Evolutionary conservation across 345 rosid genomes (phyloP).

Genomic region (Eutrema yunnanense): DNA sequence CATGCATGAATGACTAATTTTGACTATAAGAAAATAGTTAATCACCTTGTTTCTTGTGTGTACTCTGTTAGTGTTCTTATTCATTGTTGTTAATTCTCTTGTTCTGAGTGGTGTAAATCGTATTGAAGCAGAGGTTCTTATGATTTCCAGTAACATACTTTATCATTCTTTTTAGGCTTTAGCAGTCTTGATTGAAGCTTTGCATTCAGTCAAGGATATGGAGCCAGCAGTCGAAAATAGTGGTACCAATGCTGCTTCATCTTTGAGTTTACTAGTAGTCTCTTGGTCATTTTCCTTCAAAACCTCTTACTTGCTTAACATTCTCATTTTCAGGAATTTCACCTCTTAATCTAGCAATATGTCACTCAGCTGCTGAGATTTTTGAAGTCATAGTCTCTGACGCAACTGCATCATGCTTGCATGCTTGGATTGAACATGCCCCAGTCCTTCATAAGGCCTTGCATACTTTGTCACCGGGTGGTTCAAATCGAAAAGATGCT

Average conservation of each 20-base stretch:
- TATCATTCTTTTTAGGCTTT: constrained; percentile 45
- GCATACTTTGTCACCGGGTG: constrained; percentile 89
- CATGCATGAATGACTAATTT: not conserved
- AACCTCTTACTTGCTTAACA: constrained; percentile 24
- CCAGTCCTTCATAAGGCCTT: constrained; percentile 82
- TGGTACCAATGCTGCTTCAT: constrained; percentile 39
- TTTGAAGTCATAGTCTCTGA: constrained; percentile 87
- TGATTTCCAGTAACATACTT: constrained; percentile 8
- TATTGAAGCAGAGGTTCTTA: not conserved
- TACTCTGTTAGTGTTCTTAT: not conserved
- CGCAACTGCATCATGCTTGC: constrained; percentile 78
- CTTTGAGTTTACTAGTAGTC: constrained; percentile 9
- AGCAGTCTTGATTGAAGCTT: constrained; percentile 74
- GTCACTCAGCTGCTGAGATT: constrained; percentile 96
- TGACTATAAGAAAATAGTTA: not conserved
- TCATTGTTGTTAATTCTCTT: not conserved
- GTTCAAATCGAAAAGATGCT: constrained; percentile 91
- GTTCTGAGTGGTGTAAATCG: not conserved
- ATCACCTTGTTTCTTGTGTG: not conserved
- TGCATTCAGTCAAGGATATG: constrained; percentile 70
- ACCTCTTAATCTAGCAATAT: constrained; percentile 85
- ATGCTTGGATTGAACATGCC: constrained; percentile 88
- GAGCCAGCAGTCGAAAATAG: constrained; percentile 58
- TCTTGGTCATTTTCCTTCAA: constrained; percentile 18
- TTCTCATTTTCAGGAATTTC: constrained; percentile 64